Evolutionary conservation across 73 alveolate species (phyloP).

Genomic region (Paramecium sonneborni): DNA sequence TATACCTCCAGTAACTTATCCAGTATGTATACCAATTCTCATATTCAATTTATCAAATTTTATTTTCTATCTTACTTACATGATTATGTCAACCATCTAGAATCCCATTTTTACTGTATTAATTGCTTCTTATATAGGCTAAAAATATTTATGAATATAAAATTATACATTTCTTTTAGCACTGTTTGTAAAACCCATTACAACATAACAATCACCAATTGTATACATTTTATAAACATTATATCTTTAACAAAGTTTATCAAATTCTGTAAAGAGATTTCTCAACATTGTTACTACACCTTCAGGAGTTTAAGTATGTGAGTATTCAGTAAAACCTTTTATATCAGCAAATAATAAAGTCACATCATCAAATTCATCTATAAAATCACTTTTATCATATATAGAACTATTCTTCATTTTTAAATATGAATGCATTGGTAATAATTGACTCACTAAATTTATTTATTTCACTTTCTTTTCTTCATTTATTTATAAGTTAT

Average conservation of each 20-base stretch:
- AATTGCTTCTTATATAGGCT: conserved; percentile 73
- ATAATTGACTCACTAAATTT: neutral
- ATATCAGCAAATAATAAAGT: conserved; percentile 67
- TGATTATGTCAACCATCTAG: conserved; percentile 81
- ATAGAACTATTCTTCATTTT: conserved; percentile 29
- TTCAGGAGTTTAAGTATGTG: conserved; percentile 48
- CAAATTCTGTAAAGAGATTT: conserved; percentile 61
- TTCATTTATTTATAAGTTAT: conserved; percentile 27
- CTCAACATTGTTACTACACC: conserved; percentile 65
- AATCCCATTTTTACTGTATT: conserved; percentile 85
- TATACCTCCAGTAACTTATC: conserved; percentile 58
- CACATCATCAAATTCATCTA: conserved; percentile 70
- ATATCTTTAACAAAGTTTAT: conserved; percentile 50
- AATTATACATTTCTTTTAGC: conserved; percentile 51
- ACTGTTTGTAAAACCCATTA: conserved; percentile 68
- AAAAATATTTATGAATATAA: neutral
- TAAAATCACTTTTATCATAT: conserved; percentile 43
- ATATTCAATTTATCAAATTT: conserved; percentile 74
- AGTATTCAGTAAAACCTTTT: conserved; percentile 64
- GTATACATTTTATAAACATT: conserved; percentile 63
- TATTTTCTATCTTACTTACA: conserved; percentile 75
- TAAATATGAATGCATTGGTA: conserved; percentile 30
- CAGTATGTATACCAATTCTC: conserved; percentile 76
- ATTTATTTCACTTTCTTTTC: conserved; percentile 35
- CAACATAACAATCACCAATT: conserved; percentile 72